Percentiles rank a stretch among this genome's conserved stretches.
Conservation (phyloP, 2,329 filamentous ascomycete species). For the Microdochium paspali region DNA sequence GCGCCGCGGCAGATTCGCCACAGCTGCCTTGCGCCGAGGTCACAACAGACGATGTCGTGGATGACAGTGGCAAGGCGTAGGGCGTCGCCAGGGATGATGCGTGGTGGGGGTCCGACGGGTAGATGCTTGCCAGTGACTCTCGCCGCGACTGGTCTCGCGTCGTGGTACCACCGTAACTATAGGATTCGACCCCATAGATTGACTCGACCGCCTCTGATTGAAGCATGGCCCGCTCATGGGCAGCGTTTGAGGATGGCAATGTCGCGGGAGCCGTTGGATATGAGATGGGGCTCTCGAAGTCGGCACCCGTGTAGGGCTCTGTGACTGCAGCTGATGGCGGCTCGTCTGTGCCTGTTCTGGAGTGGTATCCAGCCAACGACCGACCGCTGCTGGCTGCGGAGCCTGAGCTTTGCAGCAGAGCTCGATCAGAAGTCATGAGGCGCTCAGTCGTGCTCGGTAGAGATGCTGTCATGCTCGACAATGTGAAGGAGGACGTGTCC, state of each 20-base stretch:
- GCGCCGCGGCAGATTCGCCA: neutral
- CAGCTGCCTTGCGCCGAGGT: neutral
- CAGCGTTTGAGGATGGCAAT: neutral
- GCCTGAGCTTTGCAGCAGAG: neutral
- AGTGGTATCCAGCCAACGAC: neutral
- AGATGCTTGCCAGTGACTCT: neutral
- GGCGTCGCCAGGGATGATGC: neutral
- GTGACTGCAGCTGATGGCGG: neutral
- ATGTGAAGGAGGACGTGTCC: conserved; percentile 26
- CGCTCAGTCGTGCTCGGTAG: conserved; percentile 22
- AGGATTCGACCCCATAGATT: neutral
- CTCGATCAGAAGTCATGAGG: conserved; percentile 11
- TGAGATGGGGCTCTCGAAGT: neutral
- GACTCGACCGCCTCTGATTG: neutral
- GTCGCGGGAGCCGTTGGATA: neutral
- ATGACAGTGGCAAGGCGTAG: neutral
- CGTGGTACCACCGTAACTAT: neutral
- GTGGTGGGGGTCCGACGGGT: neutral
- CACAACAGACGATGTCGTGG: neutral
- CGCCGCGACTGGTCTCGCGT: neutral
- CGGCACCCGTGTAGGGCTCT: neutral
- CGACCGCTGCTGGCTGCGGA: neutral
- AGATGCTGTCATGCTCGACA: conserved; percentile 30
- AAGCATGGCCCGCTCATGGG: neutral
- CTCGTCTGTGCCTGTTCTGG: neutral